These are phyloP conservation scores for Arbutus unedo DNA, from an alignment of 148 eudicot genomes.

Conservation along the genomic window DNA sequence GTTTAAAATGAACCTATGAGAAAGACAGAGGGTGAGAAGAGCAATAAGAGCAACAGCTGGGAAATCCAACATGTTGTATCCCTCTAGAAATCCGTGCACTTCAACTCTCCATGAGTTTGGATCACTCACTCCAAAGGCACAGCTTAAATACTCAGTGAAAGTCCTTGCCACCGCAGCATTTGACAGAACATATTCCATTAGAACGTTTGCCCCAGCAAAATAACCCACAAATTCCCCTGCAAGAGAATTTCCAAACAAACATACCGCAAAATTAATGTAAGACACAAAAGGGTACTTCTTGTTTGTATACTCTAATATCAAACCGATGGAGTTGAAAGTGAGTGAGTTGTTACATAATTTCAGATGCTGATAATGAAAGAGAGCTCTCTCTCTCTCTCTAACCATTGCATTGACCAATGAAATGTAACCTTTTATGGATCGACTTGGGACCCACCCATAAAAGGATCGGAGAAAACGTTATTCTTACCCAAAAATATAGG, in stretches of 20 bases:
- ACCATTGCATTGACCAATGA: not conserved
- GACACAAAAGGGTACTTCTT: not conserved
- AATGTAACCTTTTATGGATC: no score
- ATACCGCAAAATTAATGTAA: not conserved
- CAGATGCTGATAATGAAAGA: not conserved
- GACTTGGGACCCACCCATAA: no score
- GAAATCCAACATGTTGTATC: slow-evolving; percentile 78
- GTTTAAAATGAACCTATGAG: slow-evolving; percentile 46
- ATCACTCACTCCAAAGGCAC: slow-evolving; percentile 56
- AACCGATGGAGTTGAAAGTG: not conserved
- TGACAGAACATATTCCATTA: slow-evolving; percentile 80
- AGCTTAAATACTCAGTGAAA: slow-evolving; percentile 68
- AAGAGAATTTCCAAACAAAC: slow-evolving; percentile 7
- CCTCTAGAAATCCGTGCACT: slow-evolving; percentile 50
- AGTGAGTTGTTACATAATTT: not conserved
- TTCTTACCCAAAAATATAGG: no score
- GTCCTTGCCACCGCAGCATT: slow-evolving; percentile 87
- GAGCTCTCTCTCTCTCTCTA: no score
- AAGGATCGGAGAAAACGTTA: no score
- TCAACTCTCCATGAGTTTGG: slow-evolving; percentile 67
- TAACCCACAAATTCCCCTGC: slow-evolving; percentile 80
- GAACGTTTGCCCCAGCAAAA: slow-evolving; percentile 77
- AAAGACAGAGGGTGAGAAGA: slow-evolving; percentile 62
- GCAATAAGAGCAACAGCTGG: slow-evolving; percentile 71
- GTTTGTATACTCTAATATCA: not conserved